Evolutionary conservation across 106 monocot species (phyloP).

Genomic region (Acorus calamus): DNA sequence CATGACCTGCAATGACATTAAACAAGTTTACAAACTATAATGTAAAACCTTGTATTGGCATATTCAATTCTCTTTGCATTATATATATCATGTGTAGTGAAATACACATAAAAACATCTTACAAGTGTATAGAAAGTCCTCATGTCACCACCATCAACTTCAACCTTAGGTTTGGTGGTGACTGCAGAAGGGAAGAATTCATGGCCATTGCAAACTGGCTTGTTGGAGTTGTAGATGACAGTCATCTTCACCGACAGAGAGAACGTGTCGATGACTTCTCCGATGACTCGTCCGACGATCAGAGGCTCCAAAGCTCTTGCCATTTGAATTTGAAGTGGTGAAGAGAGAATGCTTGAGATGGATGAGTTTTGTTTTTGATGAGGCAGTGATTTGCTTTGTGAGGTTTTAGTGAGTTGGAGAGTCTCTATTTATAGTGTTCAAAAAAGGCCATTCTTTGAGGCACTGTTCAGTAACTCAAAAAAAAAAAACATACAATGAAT

Average conservation of each 20-base stretch:
- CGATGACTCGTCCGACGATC: constrained; percentile 35
- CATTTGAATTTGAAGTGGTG: constrained; percentile 2
- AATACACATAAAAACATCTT: not conserved
- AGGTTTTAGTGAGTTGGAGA: not conserved
- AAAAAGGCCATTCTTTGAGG: not conserved
- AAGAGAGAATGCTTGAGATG: too few relatives aligned
- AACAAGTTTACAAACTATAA: not conserved
- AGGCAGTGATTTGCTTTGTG: too few relatives aligned
- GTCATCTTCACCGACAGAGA: constrained; percentile 28
- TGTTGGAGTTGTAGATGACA: constrained; percentile 37
- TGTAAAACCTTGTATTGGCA: not conserved
- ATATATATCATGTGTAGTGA: not conserved
- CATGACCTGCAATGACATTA: constrained; percentile 22
- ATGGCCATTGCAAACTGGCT: constrained; percentile 34
- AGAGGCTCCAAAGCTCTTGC: constrained; percentile 27
- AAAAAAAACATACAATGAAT: not conserved
- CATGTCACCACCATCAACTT: constrained; percentile 28
- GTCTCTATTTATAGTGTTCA: constrained; percentile 2
- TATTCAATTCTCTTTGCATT: not conserved
- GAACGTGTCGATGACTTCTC: constrained; percentile 37
- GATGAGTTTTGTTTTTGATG: too few relatives aligned
- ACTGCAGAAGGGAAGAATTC: constrained; percentile 37
- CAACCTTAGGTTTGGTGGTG: constrained; percentile 21
- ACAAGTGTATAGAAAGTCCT: constrained; percentile 41
- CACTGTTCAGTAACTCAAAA: not conserved